A percentile compares a stretch with the other conserved stretches of the same genome.
These are phyloP conservation scores for Calocybe indica DNA, from an alignment of 768 basidiomycete genomes.

Conservation along the genomic window DNA sequence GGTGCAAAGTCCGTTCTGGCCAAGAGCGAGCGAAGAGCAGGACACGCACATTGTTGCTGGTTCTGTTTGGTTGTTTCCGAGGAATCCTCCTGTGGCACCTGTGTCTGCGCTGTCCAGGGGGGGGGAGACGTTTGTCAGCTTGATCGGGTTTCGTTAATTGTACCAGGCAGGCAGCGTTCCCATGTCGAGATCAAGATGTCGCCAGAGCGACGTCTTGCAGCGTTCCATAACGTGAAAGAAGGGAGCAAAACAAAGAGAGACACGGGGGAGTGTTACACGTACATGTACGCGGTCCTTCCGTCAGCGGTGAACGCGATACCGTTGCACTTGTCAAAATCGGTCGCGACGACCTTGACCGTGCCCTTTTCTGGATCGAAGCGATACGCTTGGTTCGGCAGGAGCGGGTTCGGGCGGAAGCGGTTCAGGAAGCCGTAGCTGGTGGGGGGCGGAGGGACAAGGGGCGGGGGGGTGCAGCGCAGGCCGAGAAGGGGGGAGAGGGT, in stretches of 20 bases:
- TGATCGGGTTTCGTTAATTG: not conserved
- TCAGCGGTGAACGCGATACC: slow-evolving; percentile 70
- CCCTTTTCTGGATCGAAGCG: slow-evolving; percentile 64
- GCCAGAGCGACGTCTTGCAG: too few relatives aligned
- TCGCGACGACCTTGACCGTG: slow-evolving; percentile 64
- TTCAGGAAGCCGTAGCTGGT: slow-evolving; percentile 61
- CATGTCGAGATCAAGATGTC: too few relatives aligned
- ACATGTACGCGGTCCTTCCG: slow-evolving; percentile 64
- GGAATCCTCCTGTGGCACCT: slow-evolving; percentile 36
- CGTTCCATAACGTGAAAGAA: not conserved
- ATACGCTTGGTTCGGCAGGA: slow-evolving; percentile 74
- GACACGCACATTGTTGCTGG: slow-evolving; percentile 62
- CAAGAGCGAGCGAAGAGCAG: not conserved
- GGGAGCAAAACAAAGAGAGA: not conserved
- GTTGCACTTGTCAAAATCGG: slow-evolving; percentile 68
- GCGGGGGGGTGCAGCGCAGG: not conserved
- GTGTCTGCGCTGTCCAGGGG: slow-evolving; percentile 40
- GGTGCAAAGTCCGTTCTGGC: not conserved
- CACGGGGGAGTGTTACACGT: slow-evolving; percentile 3
- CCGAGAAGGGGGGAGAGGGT: not conserved
- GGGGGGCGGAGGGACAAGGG: not conserved
- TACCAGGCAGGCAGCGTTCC: too few relatives aligned
- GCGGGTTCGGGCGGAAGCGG: slow-evolving; percentile 59
- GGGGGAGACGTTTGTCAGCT: not conserved
- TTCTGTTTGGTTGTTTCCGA: slow-evolving; percentile 46